A percentile compares a stretch with the other conserved stretches of the same genome.
phyloP scores from a whole-genome alignment of 768 basidiomycete species.

The Russula dissimulans region DNA sequence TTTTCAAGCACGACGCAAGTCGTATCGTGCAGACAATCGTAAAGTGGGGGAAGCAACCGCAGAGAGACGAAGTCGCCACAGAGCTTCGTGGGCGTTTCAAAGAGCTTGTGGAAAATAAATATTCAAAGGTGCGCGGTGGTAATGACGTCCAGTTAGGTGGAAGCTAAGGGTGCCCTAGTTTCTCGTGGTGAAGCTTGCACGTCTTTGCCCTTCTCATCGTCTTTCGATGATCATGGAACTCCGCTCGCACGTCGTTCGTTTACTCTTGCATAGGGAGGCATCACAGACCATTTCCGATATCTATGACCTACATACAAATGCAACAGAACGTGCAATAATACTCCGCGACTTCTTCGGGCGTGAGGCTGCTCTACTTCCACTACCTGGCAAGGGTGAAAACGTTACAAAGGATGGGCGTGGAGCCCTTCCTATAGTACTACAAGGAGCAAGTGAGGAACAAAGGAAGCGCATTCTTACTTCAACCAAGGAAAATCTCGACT shows the following conservation, averaged over 20 bases:
- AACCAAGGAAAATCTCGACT: constrained; percentile 63
- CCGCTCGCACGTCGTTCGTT: constrained; percentile 60
- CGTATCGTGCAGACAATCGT: constrained; percentile 76
- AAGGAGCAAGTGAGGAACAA: constrained; percentile 53
- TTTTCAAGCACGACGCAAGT: constrained; percentile 88
- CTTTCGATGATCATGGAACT: constrained; percentile 71
- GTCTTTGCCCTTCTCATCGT: constrained; percentile 65
- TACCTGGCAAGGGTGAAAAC: constrained; percentile 38
- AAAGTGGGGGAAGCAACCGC: constrained; percentile 64
- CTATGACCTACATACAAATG: constrained; percentile 80
- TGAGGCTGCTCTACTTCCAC: constrained; percentile 65
- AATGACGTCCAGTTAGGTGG: background rate
- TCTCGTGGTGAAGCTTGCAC: constrained; percentile 70
- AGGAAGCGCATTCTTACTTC: constrained; percentile 56
- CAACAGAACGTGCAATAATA: constrained; percentile 73
- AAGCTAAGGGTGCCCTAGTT: constrained; percentile 40
- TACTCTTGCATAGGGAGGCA: constrained; percentile 81
- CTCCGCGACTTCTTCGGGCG: constrained; percentile 87
- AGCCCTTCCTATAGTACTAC: constrained; percentile 60
- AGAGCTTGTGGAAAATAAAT: constrained; percentile 76
- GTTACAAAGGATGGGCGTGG: constrained; percentile 58
- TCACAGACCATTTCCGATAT: constrained; percentile 77
- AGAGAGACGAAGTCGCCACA: constrained; percentile 69
- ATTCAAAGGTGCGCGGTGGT: constrained; percentile 61
- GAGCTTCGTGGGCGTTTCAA: constrained; percentile 78